A percentile compares a stretch with the other conserved stretches of the same genome.
phyloP scores from a whole-genome alignment of 2,329 filamentous ascomycete species.

The Gaeumannomyces tritici region DNA sequence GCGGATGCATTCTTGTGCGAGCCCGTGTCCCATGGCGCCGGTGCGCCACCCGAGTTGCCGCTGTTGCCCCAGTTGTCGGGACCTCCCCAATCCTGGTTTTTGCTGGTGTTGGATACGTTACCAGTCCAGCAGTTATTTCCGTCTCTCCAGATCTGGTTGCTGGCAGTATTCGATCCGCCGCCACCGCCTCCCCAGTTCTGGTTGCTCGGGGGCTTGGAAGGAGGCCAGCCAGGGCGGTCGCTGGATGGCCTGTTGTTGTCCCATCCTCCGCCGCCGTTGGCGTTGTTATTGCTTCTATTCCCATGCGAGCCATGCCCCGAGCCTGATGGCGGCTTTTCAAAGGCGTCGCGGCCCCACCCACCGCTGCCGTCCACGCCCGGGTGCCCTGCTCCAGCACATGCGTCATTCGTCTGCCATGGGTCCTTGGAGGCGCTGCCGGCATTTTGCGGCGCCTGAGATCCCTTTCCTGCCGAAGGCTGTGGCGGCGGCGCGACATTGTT shows the following conservation, averaged over 20 bases:
- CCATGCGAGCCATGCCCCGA: background rate
- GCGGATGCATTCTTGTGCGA: background rate
- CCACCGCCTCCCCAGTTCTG: background rate
- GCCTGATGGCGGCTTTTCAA: slow-evolving; percentile 3
- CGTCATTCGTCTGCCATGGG: background rate
- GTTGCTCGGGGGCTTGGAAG: background rate
- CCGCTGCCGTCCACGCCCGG: slow-evolving; percentile 4
- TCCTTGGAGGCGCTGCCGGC: background rate
- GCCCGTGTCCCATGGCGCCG: background rate
- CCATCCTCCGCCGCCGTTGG: slow-evolving; percentile 1
- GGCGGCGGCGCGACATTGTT: slow-evolving; percentile 18
- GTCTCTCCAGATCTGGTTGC: background rate
- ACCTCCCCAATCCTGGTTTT: slow-evolving; percentile 4
- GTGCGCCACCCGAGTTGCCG: background rate
- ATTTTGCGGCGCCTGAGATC: background rate
- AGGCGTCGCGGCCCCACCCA: slow-evolving; percentile 8
- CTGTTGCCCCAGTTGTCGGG: background rate
- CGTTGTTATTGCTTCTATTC: slow-evolving; percentile 5
- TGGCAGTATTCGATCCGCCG: background rate
- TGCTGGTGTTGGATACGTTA: background rate
- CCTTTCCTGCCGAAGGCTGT: background rate
- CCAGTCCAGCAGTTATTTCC: background rate
- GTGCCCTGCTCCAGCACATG: slow-evolving; percentile 1
- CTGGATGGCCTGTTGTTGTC: background rate
- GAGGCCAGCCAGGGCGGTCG: background rate